Conservation (phyloP, 106 monocot genomes). For the Narthecium ossifragum region DNA sequence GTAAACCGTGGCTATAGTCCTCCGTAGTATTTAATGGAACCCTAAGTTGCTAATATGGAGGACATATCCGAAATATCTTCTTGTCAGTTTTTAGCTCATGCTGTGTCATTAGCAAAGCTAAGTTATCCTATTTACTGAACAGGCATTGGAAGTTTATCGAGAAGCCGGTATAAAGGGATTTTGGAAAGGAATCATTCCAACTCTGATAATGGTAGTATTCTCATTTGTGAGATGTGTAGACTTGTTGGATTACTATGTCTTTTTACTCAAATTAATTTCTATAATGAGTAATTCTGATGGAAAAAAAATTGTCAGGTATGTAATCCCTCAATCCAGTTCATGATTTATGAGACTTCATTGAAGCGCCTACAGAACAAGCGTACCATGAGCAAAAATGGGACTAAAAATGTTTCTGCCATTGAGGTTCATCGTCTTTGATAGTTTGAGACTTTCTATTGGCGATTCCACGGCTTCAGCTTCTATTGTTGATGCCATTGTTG, state of each 20-base stretch:
- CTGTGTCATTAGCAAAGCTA: conserved; percentile 2
- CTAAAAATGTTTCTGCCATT: conserved; percentile 48
- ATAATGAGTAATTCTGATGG: too few relatives aligned
- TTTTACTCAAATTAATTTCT: too few relatives aligned
- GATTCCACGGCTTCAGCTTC: background rate
- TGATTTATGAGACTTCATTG: conserved; percentile 85
- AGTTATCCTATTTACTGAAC: conserved; percentile 1
- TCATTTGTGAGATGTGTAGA: too few relatives aligned
- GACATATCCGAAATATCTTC: too few relatives aligned
- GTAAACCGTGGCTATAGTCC: too few relatives aligned
- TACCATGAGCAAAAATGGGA: conserved; percentile 23
- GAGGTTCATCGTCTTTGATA: conserved; percentile 41
- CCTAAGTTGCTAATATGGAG: too few relatives aligned
- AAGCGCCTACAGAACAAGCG: conserved; percentile 53
- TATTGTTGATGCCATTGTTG: background rate
- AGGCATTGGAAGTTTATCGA: conserved; percentile 62
- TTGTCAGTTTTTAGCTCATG: background rate
- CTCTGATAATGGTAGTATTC: conserved; percentile 68
- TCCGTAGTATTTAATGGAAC: too few relatives aligned
- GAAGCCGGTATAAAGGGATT: conserved; percentile 84
- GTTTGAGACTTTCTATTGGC: background rate
- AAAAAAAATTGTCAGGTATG: too few relatives aligned
- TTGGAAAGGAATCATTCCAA: conserved; percentile 86
- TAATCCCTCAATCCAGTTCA: conserved; percentile 92
- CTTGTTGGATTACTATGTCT: too few relatives aligned